phyloP scores from a whole-genome alignment of 2,329 filamentous ascomycete species.

The Aspergillus sp. region DNA sequence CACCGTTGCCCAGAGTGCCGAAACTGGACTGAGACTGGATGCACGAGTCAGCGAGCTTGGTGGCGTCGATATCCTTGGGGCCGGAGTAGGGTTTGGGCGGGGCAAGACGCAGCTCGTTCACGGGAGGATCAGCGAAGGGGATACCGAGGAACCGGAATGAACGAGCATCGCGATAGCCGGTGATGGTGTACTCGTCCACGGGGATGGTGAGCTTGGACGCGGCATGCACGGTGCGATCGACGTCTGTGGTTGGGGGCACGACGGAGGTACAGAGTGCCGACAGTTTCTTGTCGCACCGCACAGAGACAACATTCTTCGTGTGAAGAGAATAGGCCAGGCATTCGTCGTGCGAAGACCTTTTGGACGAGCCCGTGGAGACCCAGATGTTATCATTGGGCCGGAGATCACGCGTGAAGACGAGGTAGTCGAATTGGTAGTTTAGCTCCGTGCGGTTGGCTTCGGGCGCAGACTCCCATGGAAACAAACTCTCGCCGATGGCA shows the following conservation, averaged over 20 bases:
- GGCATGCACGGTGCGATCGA: constrained; percentile 9
- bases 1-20: constrained; percentile 10
- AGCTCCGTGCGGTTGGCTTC: constrained; percentile 16
- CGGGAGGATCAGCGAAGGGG: constrained; percentile 48
- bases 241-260: constrained; percentile 19
- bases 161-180: constrained; percentile 26
- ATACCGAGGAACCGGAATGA: constrained; percentile 44
- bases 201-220: constrained; percentile 18
- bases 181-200: constrained; percentile 17
- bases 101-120: constrained; percentile 43
- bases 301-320: constrained; percentile 7
- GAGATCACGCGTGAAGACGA: constrained; percentile 15
- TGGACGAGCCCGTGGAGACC: constrained; percentile 6
- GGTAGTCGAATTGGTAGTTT: constrained; percentile 24
- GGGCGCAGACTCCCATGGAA: constrained; percentile 9
- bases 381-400: constrained; percentile 13
- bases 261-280: constrained; percentile 21
- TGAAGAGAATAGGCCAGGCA: constrained; percentile 19
- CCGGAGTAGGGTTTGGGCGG: constrained; percentile 30
- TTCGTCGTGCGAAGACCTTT: not conserved
- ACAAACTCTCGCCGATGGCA: constrained; percentile 22
- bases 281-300: constrained; percentile 14
- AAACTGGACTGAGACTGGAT: constrained; percentile 18
- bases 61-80: constrained; percentile 28
- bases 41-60: constrained; percentile 17